Conservation (phyloP, 2,329 filamentous ascomycete genomes). For the Botrytis tulipae region DNA sequence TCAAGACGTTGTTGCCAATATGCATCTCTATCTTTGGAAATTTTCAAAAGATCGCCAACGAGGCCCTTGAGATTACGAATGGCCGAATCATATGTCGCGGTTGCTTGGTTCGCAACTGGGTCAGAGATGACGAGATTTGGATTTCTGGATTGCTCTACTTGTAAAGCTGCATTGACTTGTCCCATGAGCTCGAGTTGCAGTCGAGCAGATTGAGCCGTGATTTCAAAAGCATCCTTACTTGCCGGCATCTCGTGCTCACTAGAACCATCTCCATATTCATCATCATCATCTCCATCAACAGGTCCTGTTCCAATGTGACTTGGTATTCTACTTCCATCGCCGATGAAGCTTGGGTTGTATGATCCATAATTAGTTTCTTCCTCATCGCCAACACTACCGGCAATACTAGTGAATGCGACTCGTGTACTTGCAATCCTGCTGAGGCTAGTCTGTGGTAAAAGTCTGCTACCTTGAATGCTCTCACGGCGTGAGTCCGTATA, state of each 20-base stretch:
- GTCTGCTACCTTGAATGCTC: constrained; percentile 43
- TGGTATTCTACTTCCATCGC: constrained; percentile 37
- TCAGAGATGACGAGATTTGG: constrained; percentile 74
- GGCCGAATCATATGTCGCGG: constrained; percentile 83
- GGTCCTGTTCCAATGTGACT: constrained; percentile 29
- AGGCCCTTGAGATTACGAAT: constrained; percentile 84
- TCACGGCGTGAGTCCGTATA: constrained; percentile 44
- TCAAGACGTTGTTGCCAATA: constrained; percentile 97
- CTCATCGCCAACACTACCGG: constrained; percentile 50
- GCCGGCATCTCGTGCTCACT: constrained; percentile 74
- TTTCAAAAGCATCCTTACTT: constrained; percentile 92
- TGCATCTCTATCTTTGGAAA: constrained; percentile 88
- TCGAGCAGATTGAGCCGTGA: constrained; percentile 92
- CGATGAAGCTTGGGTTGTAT: constrained; percentile 55
- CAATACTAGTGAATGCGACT: constrained; percentile 36
- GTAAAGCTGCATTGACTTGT: constrained; percentile 78
- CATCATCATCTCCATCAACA: constrained; percentile 60
- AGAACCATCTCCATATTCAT: constrained; percentile 77
- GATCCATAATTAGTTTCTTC: constrained; percentile 51
- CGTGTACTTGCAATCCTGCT: constrained; percentile 32
- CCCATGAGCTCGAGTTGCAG: constrained; percentile 88
- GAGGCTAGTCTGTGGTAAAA: constrained; percentile 31
- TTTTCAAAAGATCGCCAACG: constrained; percentile 82
- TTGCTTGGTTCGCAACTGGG: constrained; percentile 69
- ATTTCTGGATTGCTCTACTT: constrained; percentile 66